phyloP scores from a whole-genome alignment of 2,329 filamentous ascomycete genomes.

The Lecanicillium sp. region DNA sequence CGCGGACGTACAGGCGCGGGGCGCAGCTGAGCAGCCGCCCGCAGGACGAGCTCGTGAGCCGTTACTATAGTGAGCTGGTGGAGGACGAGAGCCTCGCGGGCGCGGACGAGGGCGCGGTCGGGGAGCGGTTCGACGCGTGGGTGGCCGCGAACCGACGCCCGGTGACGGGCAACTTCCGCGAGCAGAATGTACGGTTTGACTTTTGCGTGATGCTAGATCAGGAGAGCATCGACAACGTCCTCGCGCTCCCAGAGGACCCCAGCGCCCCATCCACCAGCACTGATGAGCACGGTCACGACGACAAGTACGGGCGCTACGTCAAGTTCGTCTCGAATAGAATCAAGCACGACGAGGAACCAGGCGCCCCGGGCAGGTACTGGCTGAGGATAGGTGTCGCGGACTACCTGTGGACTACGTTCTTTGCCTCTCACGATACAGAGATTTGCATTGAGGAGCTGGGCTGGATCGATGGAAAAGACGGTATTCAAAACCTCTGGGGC shows the following conservation, averaged over 20 bases:
- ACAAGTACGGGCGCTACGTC: slow-evolving; percentile 13
- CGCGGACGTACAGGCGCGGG: no score
- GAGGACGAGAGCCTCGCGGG: slow-evolving; percentile 16
- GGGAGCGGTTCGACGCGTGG: slow-evolving; percentile 18
- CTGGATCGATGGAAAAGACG: slow-evolving; percentile 15
- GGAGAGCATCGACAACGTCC: slow-evolving; percentile 20
- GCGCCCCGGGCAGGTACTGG: slow-evolving; percentile 15
- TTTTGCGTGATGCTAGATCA: slow-evolving; percentile 20
- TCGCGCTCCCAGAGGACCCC: slow-evolving; percentile 19
- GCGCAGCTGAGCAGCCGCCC: slow-evolving; percentile 15
- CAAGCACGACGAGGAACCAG: slow-evolving; percentile 4
- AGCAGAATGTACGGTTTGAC: slow-evolving; percentile 16
- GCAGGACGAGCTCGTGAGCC: slow-evolving; percentile 17
- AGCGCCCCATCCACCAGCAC: neutral
- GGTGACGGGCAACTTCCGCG: neutral
- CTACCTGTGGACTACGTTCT: slow-evolving; percentile 16
- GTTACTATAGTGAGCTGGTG: slow-evolving; percentile 18
- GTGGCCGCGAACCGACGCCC: slow-evolving; percentile 11
- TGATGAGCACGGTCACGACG: neutral
- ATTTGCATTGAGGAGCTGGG: slow-evolving; percentile 16
- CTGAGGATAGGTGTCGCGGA: slow-evolving; percentile 15
- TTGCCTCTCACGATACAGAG: slow-evolving; percentile 14
- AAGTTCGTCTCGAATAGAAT: slow-evolving; percentile 17
- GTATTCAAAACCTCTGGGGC: slow-evolving; percentile 18
- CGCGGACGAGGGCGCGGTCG: slow-evolving; percentile 15